These are phyloP conservation scores for Fusarium hostae DNA, from an alignment of 2,329 filamentous ascomycete species.

Conservation along the genomic window DNA sequence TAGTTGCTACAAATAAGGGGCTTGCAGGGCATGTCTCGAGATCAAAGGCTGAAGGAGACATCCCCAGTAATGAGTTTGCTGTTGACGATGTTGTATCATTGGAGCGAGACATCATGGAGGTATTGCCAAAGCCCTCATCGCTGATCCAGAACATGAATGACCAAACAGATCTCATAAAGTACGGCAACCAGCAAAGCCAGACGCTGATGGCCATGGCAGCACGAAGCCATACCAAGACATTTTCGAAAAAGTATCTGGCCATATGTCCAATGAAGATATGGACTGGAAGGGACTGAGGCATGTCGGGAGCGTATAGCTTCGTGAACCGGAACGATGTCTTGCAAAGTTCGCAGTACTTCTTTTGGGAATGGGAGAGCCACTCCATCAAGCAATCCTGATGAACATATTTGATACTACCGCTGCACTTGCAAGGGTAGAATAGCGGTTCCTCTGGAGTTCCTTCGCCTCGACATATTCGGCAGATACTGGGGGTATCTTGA, in stretches of 20 bases:
- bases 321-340: constrained; percentile 99
- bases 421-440: constrained; percentile 99
- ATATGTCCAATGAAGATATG: constrained; percentile 85
- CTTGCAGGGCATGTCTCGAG: constrained; percentile 50
- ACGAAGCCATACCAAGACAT: constrained; percentile 81
- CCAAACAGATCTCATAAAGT: constrained; percentile 92
- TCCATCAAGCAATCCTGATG: constrained; percentile 99
- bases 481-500: constrained; percentile 75
- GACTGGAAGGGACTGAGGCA: constrained; percentile 85
- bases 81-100: constrained; percentile 35
- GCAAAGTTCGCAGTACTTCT: constrained; percentile 99
- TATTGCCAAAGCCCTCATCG: constrained; percentile 72
- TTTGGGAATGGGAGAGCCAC: constrained; percentile 98
- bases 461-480: constrained; percentile 95
- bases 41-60: constrained; percentile 44
- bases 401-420: constrained; percentile 97
- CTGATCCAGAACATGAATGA: constrained; percentile 94
- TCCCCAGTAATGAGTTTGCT: constrained; percentile 43
- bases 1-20: constrained; percentile 49
- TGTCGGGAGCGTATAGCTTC: constrained; percentile 93
- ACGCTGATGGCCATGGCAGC: constrained; percentile 82
- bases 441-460: constrained; percentile 83
- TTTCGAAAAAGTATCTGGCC: constrained; percentile 75
- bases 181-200: constrained; percentile 90
- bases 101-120: constrained; percentile 42